Evolutionary conservation across 2,329 filamentous ascomycete species (phyloP), one percentile per base, ranked within the genome.

Genomic region (Lasiodiplodia hormozganensis): DNA sequence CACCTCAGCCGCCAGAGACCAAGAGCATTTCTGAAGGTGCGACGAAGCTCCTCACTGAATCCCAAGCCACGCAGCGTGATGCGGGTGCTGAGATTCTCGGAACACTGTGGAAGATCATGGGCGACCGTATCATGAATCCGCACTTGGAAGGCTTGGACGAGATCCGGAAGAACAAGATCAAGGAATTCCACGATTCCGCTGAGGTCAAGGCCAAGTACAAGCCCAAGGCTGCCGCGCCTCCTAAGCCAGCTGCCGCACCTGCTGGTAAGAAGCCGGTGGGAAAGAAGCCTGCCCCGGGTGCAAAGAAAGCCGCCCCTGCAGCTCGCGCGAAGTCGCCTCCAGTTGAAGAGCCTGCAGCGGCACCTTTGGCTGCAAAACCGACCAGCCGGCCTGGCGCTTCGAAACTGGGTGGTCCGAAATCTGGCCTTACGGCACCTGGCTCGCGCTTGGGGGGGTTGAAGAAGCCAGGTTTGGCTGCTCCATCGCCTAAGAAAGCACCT

Each of bases 21-120:
- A 90, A 90, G 69, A 87, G 88, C 8, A 93, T 98, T 66, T 92
- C 94, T n/a, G 96, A 98, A 74, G 88, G 89, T 0, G 90, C 89
- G 34, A 97, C 95, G 76, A 98, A 97, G 79, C 84, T 98, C 8
- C 85, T 99, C 18, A 90, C 94, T 0, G 96, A 99, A 77, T 95
- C 93, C 0, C 94, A 90, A 73, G 94, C 96, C 74, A 90, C 87
- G 3, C 88, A 97, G 69, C 89, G 96, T 80, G 91, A 95, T 60
- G 94, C 93, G 36, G 96, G 94, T 78, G 94, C 94, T 16, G 96
- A 99, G 79, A 90, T 96, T 40, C 84, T 99, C 3, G 96, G 96
- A 71, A 97, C 94, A 0, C 81, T 99, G 62, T 98, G 97, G 96
- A 99, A 98, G 83, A 98, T 99, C 67, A 92, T 98, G 83, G 95